Evolutionary conservation across 306 rosid species (phyloP), one percentile per base, ranked within the genome.

Genomic region (Quercus gilva): DNA sequence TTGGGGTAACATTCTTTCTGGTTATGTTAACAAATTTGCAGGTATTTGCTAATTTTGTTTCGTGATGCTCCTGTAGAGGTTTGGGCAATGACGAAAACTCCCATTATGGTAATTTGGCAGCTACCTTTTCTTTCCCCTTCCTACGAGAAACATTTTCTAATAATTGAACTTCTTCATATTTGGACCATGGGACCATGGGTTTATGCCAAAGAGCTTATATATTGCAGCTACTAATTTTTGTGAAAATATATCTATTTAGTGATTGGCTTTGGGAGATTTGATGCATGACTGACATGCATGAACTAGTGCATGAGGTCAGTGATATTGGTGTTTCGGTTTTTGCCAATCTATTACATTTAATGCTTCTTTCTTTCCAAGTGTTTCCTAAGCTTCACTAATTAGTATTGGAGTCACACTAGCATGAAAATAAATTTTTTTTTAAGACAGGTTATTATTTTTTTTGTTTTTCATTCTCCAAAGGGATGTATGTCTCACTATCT

Each of bases 41-140:
- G 99, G 88, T 96, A 96, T 89, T 98, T 96, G 83, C 88, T 96
- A 58, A 88, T 96, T 83, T 87, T 96, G 96, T 94, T 93, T 82
- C 97, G 93, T 63, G 99, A 96, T 84, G 99, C 99, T 73, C 99
- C 99, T 3, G 96, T 96, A 74, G 99, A 96, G 84, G 98, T 96
- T 83, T 96, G 99, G 99, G 99, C 99, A 79, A 96, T 96, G 99
- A 90, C 99, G 69, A 96, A 91, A 88, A 88, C 68, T 88, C 99
- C 99, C 33, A 87, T 90, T 74, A 96, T 96, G 99, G 99, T 96
- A 93, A 76, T 78, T 76, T 84, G 71, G 76, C 76, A 80, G 73
- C 59, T 69, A 82, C 64, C 74, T 72, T 80, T 85, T 74, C 71
- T 51, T 65, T 21, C 59, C 52, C 69, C 55, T 51, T 82, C 76